Conservation (phyloP, 2,329 filamentous ascomycete species). For the Pyrenophora graminea region DNA sequence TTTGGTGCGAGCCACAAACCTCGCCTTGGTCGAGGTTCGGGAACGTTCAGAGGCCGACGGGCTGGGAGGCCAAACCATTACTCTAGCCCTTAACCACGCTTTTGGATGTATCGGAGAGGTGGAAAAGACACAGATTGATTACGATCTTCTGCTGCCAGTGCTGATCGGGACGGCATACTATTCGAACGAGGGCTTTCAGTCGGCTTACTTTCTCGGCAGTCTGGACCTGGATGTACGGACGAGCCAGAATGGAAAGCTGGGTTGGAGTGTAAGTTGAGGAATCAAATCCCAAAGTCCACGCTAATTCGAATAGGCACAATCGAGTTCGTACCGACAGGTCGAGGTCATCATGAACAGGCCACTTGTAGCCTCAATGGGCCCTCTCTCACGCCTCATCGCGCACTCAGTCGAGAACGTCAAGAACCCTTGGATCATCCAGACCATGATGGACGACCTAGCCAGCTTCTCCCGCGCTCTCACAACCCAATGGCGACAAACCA, state of each 20-base stretch:
- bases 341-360: constrained; percentile 64
- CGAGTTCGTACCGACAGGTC: constrained; percentile 64
- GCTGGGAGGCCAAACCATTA: constrained; percentile 56
- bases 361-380: constrained; percentile 68
- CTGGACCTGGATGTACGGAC: constrained; percentile 70
- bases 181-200: constrained; percentile 72
- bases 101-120: constrained; percentile 71
- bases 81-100: constrained; percentile 74
- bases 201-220: constrained; percentile 73
- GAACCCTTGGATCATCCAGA: constrained; percentile 54
- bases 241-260: constrained; percentile 56
- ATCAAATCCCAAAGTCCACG: not conserved
- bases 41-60: constrained; percentile 57
- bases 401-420: constrained; percentile 65
- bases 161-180: constrained; percentile 70
- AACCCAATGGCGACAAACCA: constrained; percentile 74
- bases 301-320: constrained; percentile 46
- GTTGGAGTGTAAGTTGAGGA: constrained; percentile 59
- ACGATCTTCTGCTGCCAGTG: constrained; percentile 70
- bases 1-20: constrained; percentile 73
- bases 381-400: constrained; percentile 66
- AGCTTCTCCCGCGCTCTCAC: constrained; percentile 69
- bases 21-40: constrained; percentile 67
- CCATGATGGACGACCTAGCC: constrained; percentile 66
- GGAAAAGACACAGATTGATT: constrained; percentile 64